A percentile compares a stretch with the other conserved stretches of the same genome.
Conservation (phyloP, 306 rosid genomes). For the Cicer judaicum region DNA sequence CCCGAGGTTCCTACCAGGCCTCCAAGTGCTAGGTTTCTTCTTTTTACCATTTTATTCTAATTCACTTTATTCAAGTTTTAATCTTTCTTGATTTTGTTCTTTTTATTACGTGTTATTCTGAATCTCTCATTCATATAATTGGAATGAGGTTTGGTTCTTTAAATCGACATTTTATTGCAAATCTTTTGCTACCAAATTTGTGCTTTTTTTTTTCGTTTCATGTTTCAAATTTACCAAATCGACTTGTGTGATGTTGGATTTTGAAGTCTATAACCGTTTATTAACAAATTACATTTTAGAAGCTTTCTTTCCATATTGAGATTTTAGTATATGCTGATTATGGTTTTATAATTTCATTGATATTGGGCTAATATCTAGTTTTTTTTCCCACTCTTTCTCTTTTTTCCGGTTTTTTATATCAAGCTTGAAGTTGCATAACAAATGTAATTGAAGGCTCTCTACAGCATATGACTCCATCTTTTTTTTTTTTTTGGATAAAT, state of each 20-base stretch:
- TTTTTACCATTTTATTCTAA: neutral
- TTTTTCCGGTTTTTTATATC: neutral
- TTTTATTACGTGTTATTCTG: neutral
- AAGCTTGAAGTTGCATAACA: conserved; percentile 19
- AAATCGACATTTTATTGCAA: conserved; percentile 30
- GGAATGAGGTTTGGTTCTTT: conserved; percentile 10
- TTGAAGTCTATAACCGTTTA: neutral
- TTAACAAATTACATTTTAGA: neutral
- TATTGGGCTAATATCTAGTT: neutral
- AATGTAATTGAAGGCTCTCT: neutral
- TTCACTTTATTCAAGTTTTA: neutral
- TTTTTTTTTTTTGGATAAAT: conserved; percentile 11
- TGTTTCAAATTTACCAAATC: neutral
- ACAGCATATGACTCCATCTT: neutral
- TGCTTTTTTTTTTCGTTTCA: neutral
- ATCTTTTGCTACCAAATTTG: neutral
- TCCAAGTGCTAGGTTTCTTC: conserved; percentile 89
- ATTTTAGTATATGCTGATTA: conserved; percentile 8
- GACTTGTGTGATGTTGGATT: neutral
- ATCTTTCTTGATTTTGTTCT: neutral
- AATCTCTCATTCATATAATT: conserved; percentile 12
- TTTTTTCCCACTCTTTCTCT: conserved; percentile 5
- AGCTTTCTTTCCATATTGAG: conserved; percentile 12
- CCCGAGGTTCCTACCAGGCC: conserved; percentile 91
- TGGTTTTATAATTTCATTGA: conserved; percentile 13